Conservation (phyloP, 1,139 yeast genomes). For the Debaryomyces psychrophilus region DNA sequence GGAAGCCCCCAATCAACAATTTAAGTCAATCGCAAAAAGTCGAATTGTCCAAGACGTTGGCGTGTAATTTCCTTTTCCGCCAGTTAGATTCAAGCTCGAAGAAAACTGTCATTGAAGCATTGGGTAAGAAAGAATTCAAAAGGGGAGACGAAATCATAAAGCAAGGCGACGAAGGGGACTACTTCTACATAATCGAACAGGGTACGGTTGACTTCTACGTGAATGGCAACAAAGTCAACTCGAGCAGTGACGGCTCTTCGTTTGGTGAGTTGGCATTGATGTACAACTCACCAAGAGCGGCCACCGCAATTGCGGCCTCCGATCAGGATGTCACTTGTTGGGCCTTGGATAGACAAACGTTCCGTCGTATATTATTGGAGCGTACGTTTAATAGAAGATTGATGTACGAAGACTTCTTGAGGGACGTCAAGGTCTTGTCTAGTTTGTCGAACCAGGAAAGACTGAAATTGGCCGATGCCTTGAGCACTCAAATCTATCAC, state of each 20-base stretch:
- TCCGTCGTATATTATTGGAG: conserved; percentile 87
- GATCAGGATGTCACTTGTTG: conserved; percentile 63
- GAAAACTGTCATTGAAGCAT: conserved; percentile 77
- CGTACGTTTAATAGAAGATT: conserved; percentile 88
- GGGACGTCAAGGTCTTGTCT: conserved; percentile 80
- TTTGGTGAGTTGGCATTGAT: conserved; percentile 96
- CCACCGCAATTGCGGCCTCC: conserved; percentile 79
- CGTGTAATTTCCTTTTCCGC: conserved; percentile 79
- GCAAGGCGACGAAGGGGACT: conserved; percentile 98
- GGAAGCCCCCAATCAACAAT: conserved; percentile 76
- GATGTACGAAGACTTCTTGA: conserved; percentile 86
- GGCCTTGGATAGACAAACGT: conserved; percentile 93
- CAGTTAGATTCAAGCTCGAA: conserved; percentile 76
- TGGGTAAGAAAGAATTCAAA: conserved; percentile 67
- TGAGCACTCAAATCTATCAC: conserved; percentile 73
- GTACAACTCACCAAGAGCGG: conserved; percentile 98
- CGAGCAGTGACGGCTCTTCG: conserved; percentile 82
- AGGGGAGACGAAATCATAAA: conserved; percentile 71
- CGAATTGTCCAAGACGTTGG: conserved; percentile 71
- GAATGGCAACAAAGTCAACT: conserved; percentile 70
- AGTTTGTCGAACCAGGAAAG: conserved; percentile 79
- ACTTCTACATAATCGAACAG: conserved; percentile 81
- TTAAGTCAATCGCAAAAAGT: conserved; percentile 65
- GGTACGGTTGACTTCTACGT: conserved; percentile 85
- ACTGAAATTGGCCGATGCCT: conserved; percentile 91